A percentile compares a stretch with the other conserved stretches of the same genome.
phyloP scores from a whole-genome alignment of 73 alveolate species.

The Symbiodinium natans region DNA sequence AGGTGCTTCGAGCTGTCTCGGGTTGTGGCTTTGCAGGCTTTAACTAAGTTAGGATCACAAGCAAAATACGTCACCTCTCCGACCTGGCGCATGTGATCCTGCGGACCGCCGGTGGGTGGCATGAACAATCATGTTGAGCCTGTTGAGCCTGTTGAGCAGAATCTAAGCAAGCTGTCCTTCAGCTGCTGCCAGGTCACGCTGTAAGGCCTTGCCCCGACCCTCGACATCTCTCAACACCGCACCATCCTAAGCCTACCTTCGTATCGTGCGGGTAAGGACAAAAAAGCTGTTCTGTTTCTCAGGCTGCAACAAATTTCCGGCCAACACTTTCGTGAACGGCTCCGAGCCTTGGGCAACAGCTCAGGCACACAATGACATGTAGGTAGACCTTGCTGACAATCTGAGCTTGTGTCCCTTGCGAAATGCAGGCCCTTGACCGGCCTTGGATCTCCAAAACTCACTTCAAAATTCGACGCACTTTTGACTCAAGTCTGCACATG shows the following conservation, averaged over 20 bases:
- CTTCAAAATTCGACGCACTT: not conserved
- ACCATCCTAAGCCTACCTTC: no score
- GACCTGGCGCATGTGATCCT: conserved; percentile 71
- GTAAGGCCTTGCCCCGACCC: conserved; percentile 26
- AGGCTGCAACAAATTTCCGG: not conserved
- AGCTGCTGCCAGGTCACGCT: conserved; percentile 46
- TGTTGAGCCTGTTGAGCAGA: no score
- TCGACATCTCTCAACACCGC: not conserved
- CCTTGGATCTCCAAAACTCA: not conserved
- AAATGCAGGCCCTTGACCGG: not conserved
- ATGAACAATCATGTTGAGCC: no score
- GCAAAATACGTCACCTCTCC: conserved; percentile 33
- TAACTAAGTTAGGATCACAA: no score
- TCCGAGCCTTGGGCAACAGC: not conserved
- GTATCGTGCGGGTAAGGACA: not conserved
- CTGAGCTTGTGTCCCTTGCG: not conserved
- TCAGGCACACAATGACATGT: not conserved
- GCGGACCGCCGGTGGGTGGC: not conserved
- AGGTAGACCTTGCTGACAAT: no score
- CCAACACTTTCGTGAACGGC: conserved; percentile 41
- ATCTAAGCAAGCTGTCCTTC: not conserved
- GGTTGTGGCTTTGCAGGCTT: no score
- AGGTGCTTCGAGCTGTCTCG: no score
- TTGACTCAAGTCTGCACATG: no score
- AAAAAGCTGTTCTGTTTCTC: not conserved